These are phyloP conservation scores for Irpex lacteus DNA, from an alignment of 1,284 basidiomycete genomes.

Conservation along the genomic window DNA sequence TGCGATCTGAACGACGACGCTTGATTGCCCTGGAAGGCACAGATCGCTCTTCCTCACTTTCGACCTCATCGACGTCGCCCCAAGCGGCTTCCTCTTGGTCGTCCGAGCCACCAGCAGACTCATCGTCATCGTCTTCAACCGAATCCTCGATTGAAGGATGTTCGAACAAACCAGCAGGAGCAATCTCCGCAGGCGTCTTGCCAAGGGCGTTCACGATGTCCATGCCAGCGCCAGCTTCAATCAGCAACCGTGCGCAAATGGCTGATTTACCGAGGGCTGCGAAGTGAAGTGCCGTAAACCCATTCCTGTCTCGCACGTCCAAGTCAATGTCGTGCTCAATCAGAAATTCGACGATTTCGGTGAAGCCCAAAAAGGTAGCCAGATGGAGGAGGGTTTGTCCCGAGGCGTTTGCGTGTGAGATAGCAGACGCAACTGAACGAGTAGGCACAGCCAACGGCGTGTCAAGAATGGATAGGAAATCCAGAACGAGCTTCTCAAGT, in stretches of 20 bases:
- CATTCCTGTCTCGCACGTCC: constrained; percentile 86
- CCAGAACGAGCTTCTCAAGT: constrained; percentile 77
- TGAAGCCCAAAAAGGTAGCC: constrained; percentile 80
- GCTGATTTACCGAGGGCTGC: constrained; percentile 71
- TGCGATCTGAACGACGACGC: constrained; percentile 18
- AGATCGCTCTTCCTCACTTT: constrained; percentile 34
- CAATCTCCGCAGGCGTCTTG: constrained; percentile 78
- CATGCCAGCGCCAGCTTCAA: constrained; percentile 78
- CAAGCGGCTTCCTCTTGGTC: constrained; percentile 53
- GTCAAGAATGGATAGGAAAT: constrained; percentile 77
- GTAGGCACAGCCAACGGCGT: constrained; percentile 40
- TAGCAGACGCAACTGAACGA: constrained; percentile 41
- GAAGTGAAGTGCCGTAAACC: constrained; percentile 89
- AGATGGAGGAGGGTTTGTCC: constrained; percentile 89
- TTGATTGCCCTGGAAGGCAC: constrained; percentile 1
- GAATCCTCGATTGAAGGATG: constrained; percentile 30
- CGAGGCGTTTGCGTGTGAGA: constrained; percentile 64
- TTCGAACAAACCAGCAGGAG: constrained; percentile 58
- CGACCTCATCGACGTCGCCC: constrained; percentile 69
- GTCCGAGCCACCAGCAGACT: constrained; percentile 36
- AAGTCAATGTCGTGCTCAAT: constrained; percentile 73
- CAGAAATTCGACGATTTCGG: constrained; percentile 70
- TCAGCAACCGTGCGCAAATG: constrained; percentile 65
- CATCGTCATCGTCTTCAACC: constrained; percentile 27
- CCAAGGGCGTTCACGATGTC: constrained; percentile 78